Percentiles rank a stretch among this genome's conserved stretches.
Evolutionary conservation across 2,329 filamentous ascomycete species (phyloP).

Genomic region (Pyrenophora graminea): DNA sequence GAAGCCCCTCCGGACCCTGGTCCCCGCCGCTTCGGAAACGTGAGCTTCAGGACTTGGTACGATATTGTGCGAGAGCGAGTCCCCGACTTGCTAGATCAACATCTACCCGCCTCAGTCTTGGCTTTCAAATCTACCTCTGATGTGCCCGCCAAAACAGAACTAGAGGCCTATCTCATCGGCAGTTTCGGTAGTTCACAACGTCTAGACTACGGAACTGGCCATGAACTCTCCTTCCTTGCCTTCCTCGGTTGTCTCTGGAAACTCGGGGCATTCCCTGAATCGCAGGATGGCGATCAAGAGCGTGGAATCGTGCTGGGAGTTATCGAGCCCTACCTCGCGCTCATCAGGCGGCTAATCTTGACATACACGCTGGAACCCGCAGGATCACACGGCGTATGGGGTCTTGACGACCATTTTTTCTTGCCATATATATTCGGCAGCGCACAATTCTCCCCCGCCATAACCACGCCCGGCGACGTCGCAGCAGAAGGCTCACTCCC

Average conservation of each 20-base stretch:
- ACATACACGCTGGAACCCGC: slow-evolving; percentile 94
- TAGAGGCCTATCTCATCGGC: slow-evolving; percentile 79
- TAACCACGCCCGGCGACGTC: slow-evolving; percentile 60
- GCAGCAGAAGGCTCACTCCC: slow-evolving; percentile 78
- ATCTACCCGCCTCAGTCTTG: slow-evolving; percentile 58
- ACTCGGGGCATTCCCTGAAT: slow-evolving; percentile 74
- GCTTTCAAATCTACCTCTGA: slow-evolving; percentile 35
- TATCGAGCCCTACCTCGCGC: slow-evolving; percentile 81
- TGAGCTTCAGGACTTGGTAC: slow-evolving; percentile 86
- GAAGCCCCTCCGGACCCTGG: slow-evolving; percentile 83
- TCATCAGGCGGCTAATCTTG: slow-evolving; percentile 81
- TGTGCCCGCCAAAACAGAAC: slow-evolving; percentile 64
- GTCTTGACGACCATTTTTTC: slow-evolving; percentile 96
- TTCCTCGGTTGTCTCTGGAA: slow-evolving; percentile 93
- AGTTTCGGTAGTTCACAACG: slow-evolving; percentile 86
- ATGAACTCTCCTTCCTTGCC: slow-evolving; percentile 92
- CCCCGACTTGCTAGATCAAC: slow-evolving; percentile 60
- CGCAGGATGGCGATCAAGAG: slow-evolving; percentile 63
- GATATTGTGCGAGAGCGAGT: slow-evolving; percentile 66
- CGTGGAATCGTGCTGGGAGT: slow-evolving; percentile 79
- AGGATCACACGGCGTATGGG: slow-evolving; percentile 96
- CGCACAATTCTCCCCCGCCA: slow-evolving; percentile 81
- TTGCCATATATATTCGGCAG: slow-evolving; percentile 93
- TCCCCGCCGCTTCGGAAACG: slow-evolving; percentile 87
- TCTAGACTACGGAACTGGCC: slow-evolving; percentile 93